Percentiles rank a stretch among this genome's conserved stretches.
phyloP scores from a whole-genome alignment of 2,329 filamentous ascomycete genomes.

The Penicillium sp. region DNA sequence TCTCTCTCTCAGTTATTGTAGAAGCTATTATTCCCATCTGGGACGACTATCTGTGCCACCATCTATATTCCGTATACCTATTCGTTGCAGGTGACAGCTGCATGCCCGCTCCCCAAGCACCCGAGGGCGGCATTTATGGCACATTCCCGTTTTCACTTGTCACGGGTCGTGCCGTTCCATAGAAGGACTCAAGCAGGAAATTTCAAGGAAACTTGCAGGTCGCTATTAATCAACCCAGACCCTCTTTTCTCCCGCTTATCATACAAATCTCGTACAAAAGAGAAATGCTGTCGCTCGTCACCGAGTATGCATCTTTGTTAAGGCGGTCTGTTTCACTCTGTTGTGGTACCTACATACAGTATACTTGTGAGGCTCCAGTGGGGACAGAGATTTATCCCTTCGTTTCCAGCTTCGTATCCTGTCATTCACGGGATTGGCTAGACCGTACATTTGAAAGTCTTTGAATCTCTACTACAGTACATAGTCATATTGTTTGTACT shows the following conservation, averaged over 20 bases:
- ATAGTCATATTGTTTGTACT: neutral
- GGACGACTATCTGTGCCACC: neutral
- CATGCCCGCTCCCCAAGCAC: slow-evolving; percentile 19
- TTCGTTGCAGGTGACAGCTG: slow-evolving; percentile 20
- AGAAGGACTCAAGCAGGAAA: neutral
- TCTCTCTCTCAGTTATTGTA: neutral
- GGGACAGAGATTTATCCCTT: neutral
- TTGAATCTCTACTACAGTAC: no score
- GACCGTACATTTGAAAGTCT: neutral
- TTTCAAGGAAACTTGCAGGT: neutral
- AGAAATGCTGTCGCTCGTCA: neutral
- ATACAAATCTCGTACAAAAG: neutral
- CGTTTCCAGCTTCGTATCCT: neutral
- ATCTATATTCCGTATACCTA: neutral
- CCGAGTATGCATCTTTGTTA: neutral
- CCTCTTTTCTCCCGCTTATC: no score
- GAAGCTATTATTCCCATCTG: neutral
- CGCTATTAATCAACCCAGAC: neutral
- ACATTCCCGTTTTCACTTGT: slow-evolving; percentile 1
- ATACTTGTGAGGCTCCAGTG: neutral
- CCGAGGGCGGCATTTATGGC: slow-evolving; percentile 4
- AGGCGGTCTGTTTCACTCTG: neutral
- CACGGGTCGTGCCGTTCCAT: slow-evolving; percentile 16
- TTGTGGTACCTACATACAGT: neutral
- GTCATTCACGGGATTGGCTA: neutral